Conservation (phyloP, 2,329 filamentous ascomycete species). For the Fusarium longipes region DNA sequence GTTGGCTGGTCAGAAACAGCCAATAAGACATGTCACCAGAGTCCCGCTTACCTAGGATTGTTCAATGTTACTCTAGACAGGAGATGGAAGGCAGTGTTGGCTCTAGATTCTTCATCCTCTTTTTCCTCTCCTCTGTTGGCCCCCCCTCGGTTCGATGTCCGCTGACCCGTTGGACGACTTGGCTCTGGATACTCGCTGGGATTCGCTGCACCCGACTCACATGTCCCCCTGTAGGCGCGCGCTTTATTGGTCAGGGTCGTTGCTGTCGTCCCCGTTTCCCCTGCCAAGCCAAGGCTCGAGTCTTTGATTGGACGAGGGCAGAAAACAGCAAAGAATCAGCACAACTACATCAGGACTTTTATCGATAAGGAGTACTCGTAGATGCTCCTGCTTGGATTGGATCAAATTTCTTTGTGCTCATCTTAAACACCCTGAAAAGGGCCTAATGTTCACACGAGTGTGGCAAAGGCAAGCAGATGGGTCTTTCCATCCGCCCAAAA, state of each 20-base stretch:
- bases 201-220: slow-evolving; percentile 25
- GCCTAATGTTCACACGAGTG: slow-evolving; percentile 27
- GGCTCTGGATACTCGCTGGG: slow-evolving; percentile 29
- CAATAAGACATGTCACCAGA: slow-evolving; percentile 10
- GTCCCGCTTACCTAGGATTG: slow-evolving; percentile 17
- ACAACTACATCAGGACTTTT: slow-evolving; percentile 6
- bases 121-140: not conserved
- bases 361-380: slow-evolving; percentile 36
- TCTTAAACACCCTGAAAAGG: slow-evolving; percentile 28
- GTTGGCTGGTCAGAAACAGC: slow-evolving; percentile 13
- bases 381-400: slow-evolving; percentile 28
- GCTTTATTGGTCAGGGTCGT: slow-evolving; percentile 38
- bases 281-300: slow-evolving; percentile 40
- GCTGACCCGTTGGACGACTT: slow-evolving; percentile 24
- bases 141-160: not conserved
- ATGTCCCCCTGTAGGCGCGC: slow-evolving; percentile 31
- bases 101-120: slow-evolving; percentile 13
- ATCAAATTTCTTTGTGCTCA: slow-evolving; percentile 31
- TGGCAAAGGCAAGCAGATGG: slow-evolving; percentile 22
- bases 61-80: slow-evolving; percentile 32
- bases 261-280: slow-evolving; percentile 20
- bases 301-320: slow-evolving; percentile 12
- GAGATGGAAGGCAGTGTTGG: slow-evolving; percentile 30
- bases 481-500: not conserved
- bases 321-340: slow-evolving; percentile 19